Base-by-base conservation (phyloP, 768 basidiomycete species). In the Ephemerocybe angulata region DNA sequence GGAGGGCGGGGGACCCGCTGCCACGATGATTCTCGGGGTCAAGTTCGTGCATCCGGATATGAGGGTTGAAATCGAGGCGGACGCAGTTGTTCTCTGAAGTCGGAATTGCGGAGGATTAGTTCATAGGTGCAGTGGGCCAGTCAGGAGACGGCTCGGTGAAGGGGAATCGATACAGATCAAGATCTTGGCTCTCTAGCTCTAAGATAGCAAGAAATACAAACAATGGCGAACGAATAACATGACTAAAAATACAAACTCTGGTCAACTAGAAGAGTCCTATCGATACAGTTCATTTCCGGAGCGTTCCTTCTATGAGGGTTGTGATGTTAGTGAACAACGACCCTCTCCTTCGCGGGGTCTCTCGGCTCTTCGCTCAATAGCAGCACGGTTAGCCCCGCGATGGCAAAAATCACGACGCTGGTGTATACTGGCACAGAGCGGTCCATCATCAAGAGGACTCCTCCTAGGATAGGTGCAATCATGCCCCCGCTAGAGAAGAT, bases 391-490 rank as follows among this genome's bases (percentile, higher is more conserved):
- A 77, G 55, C 3, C 83, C 86, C 27, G 87, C 84, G 53, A 86
- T 56, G 33, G 78, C 60, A 65, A 92, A 90, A 29, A 86, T 75
- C 3, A 72, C 78, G 50, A 85, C 82, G 67, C 89, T 88, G 38
- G 81, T 77, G 59, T 90, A 91, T 24, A 93, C 88, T 0, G 91
- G 91, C 50, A 91, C 74, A 1, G 87, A 78, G 7, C 79, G 75
- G 63, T 85, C 73, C 42, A 92, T 72, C 66, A 81, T 78, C 31
- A 94, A 76, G 4, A 94, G 78, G 21, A 72, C 65, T 0, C 92
- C 92, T 1, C 92, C 92, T 4, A 89, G 68, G 31, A 93, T 76
- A 1, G 92, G 92, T 0, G 90, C 92, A 28, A 90, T 85, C 86
- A 94, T 93, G 4, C 92, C 92, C 7, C 91, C 89, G 67, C 91